phyloP scores from a whole-genome alignment of 371 early-diverging fungal genomes.

The Haplosporangium sp. region DNA sequence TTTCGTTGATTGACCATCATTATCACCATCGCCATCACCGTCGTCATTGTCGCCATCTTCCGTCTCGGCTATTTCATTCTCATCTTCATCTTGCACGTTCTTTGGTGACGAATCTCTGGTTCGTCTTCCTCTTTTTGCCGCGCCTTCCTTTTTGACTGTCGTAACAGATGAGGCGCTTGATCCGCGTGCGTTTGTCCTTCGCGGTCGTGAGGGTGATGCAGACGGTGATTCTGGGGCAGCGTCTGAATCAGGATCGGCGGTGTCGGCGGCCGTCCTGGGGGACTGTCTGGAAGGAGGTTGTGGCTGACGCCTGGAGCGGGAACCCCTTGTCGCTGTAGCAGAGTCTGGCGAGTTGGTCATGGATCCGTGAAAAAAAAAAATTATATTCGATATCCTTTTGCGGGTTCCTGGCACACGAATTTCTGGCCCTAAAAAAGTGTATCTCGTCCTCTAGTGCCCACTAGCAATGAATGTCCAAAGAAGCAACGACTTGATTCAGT shows the following conservation, averaged over 20 bases:
- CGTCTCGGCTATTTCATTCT: not conserved
- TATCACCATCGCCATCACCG: constrained; percentile 7
- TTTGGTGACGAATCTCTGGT: not conserved
- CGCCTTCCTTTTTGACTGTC: constrained; percentile 11
- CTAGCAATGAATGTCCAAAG: too few relatives aligned
- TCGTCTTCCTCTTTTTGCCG: constrained; percentile 7
- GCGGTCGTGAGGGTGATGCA: constrained; percentile 14
- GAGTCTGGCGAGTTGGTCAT: constrained; percentile 28
- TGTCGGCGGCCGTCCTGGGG: constrained; percentile 1
- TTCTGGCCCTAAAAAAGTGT: too few relatives aligned
- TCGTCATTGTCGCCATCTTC: constrained; percentile 19
- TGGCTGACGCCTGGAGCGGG: constrained; percentile 20
- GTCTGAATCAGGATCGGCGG: constrained; percentile 10
- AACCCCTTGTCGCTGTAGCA: constrained; percentile 14
- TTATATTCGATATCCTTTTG: not conserved
- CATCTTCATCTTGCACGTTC: not conserved
- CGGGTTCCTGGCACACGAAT: not conserved
- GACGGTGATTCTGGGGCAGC: constrained; percentile 11
- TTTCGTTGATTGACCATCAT: too few relatives aligned
- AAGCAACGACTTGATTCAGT: too few relatives aligned
- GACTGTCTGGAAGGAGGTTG: constrained; percentile 21
- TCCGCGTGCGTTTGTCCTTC: constrained; percentile 8
- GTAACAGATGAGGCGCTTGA: constrained; percentile 6
- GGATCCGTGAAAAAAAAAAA: not conserved
- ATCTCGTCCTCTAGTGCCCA: too few relatives aligned